phyloP scores from a whole-genome alignment of 1,139 yeast species.

The Magnusiomyces tetraspermus region DNA sequence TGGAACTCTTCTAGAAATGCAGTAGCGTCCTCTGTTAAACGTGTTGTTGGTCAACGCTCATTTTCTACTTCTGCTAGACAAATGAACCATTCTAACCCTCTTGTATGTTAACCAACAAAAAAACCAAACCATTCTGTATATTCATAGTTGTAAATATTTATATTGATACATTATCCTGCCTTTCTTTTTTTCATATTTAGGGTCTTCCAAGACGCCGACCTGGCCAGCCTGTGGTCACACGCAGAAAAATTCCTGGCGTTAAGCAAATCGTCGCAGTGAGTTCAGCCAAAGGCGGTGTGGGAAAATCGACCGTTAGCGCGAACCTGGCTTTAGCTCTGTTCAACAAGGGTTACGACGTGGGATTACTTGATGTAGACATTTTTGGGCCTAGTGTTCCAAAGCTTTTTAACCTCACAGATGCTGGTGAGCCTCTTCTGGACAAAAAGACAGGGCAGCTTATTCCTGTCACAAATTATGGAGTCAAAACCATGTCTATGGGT shows the following conservation, averaged over 20 bases:
- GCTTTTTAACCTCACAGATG: constrained; percentile 42
- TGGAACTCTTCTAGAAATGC: constrained; percentile 44
- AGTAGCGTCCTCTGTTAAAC: constrained; percentile 25
- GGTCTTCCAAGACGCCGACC: constrained; percentile 45
- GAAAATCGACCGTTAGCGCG: constrained; percentile 45
- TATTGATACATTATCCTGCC: background rate
- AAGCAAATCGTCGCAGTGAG: constrained; percentile 56
- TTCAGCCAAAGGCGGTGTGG: constrained; percentile 78
- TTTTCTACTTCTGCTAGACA: constrained; percentile 19
- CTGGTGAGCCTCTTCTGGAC: constrained; percentile 39
- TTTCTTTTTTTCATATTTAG: constrained; percentile 20
- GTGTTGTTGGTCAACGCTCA: constrained; percentile 20
- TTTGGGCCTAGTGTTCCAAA: constrained; percentile 81
- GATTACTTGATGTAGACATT: constrained; percentile 69
- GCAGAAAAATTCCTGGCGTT: constrained; percentile 54
- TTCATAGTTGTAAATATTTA: background rate
- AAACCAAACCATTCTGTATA: constrained; percentile 4
- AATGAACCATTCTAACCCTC: constrained; percentile 42
- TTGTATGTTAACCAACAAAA: constrained; percentile 34
- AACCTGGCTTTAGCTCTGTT: constrained; percentile 60
- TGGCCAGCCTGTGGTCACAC: constrained; percentile 31
- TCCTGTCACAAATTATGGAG: constrained; percentile 69
- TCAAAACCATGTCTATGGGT: constrained; percentile 88
- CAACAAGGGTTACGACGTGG: constrained; percentile 48
- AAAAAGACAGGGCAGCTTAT: constrained; percentile 43